Conservation (phyloP, 345 rosid species). For the Pistacia integerrima region DNA sequence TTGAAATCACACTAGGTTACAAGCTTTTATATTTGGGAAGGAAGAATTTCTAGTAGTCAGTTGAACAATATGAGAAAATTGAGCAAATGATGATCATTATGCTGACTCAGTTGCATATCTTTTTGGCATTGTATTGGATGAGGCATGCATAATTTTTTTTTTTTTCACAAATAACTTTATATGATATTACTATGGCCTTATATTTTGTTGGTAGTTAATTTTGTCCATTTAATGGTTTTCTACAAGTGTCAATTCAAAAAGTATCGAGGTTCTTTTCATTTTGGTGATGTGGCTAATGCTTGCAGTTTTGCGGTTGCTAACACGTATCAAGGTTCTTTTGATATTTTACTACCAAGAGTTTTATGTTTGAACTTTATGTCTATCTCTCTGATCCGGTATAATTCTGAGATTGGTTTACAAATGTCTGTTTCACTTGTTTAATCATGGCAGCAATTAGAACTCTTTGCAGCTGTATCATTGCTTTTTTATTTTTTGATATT, state of each 20-base stretch:
- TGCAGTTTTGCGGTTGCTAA: neutral
- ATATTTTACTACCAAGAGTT: neutral
- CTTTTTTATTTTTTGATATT: too few relatives aligned
- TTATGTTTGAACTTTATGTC: neutral
- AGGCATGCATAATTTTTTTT: neutral
- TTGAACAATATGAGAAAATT: neutral
- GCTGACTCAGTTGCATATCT: neutral
- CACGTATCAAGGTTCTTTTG: neutral
- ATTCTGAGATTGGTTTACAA: neutral
- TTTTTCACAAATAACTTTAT: neutral
- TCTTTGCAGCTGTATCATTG: too few relatives aligned
- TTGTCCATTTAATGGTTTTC: neutral
- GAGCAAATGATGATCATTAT: neutral
- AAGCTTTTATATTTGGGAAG: neutral
- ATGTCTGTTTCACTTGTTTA: neutral
- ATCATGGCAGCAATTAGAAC: too few relatives aligned
- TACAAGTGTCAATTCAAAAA: too few relatives aligned
- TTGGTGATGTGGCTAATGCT: neutral
- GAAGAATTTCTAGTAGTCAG: neutral
- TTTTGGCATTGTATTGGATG: neutral
- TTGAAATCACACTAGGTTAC: neutral
- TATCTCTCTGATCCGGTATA: too few relatives aligned
- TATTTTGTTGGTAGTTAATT: neutral
- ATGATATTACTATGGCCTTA: neutral
- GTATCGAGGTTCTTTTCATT: too few relatives aligned